Conservation (phyloP, 2,329 filamentous ascomycete species). For the Rhynchosporium graminicola region DNA sequence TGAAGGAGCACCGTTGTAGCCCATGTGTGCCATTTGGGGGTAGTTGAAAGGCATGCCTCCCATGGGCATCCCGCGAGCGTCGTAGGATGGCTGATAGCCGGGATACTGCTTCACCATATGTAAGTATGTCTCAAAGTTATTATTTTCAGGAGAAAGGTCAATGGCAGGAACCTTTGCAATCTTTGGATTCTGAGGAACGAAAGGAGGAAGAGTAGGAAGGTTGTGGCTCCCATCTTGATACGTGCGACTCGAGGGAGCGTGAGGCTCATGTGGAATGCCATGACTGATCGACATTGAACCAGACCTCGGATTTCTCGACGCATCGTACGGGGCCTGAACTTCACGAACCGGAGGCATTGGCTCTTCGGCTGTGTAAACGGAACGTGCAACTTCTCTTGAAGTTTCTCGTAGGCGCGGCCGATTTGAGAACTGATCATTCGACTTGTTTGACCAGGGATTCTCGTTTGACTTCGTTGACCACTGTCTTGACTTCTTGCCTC, state of each 20-base stretch:
- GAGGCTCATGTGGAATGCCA: constrained; percentile 1
- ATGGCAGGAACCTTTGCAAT: constrained; percentile 29
- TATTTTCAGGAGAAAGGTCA: constrained; percentile 68
- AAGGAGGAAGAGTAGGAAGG: constrained; percentile 30
- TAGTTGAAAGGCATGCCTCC: constrained; percentile 44
- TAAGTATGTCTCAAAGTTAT: constrained; percentile 64
- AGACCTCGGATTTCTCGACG: constrained; percentile 23
- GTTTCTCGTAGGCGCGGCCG: constrained; percentile 29
- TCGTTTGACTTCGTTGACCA: constrained; percentile 19
- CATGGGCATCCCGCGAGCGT: constrained; percentile 47
- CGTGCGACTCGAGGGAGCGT: constrained; percentile 34
- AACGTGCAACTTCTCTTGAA: constrained; percentile 36
- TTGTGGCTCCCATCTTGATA: constrained; percentile 17
- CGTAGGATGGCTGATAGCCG: constrained; percentile 46
- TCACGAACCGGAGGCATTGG: constrained; percentile 24
- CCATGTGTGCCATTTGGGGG: constrained; percentile 49
- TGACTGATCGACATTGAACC: not conserved
- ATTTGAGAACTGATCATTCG: constrained; percentile 36
- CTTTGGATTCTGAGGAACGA: constrained; percentile 26
- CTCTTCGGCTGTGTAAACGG: constrained; percentile 29
- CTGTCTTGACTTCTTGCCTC: constrained; percentile 26
- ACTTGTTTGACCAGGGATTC: constrained; percentile 13
- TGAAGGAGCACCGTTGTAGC: constrained; percentile 44
- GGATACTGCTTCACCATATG: constrained; percentile 64
- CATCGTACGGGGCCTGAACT: constrained; percentile 26